Evolutionary conservation across 441 rosid genomes (phyloP).

Genomic region (Corymbia citriodora): DNA sequence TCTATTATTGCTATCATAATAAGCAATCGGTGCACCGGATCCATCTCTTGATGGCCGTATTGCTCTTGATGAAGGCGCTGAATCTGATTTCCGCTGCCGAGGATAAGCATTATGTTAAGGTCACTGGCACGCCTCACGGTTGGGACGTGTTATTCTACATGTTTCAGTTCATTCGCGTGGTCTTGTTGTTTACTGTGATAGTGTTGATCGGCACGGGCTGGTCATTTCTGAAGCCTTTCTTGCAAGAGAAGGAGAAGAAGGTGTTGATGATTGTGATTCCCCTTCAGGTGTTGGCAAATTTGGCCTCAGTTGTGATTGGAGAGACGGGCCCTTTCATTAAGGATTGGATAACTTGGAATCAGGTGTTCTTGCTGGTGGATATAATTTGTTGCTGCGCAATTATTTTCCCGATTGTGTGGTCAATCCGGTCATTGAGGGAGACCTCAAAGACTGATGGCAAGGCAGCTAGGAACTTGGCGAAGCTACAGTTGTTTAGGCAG

Average conservation of each 20-base stretch:
- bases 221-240: slow-evolving; percentile 58
- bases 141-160: slow-evolving; percentile 60
- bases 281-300: slow-evolving; percentile 51
- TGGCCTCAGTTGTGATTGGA: slow-evolving; percentile 36
- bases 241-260: slow-evolving; percentile 52
- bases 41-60: slow-evolving; percentile 43
- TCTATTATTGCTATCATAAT: slow-evolving; percentile 23
- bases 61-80: slow-evolving; percentile 42
- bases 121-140: slow-evolving; percentile 57
- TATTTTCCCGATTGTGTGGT: slow-evolving; percentile 51
- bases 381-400: slow-evolving; percentile 48
- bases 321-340: slow-evolving; percentile 49
- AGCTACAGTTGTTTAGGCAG: slow-evolving; percentile 51
- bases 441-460: slow-evolving; percentile 49
- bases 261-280: slow-evolving; percentile 46
- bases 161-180: slow-evolving; percentile 53
- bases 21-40: slow-evolving; percentile 32
- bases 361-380: slow-evolving; percentile 40
- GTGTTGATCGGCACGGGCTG: slow-evolving; percentile 55
- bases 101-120: slow-evolving; percentile 30
- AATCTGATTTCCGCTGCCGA: slow-evolving; percentile 52
- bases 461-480: slow-evolving; percentile 42
- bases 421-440: slow-evolving; percentile 37
- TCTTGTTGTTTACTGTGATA: slow-evolving; percentile 56
- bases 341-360: slow-evolving; percentile 55